These are phyloP conservation scores for Dunaliella primolecta DNA, from an alignment of 139 green algal genomes.

Conservation along the genomic window DNA sequence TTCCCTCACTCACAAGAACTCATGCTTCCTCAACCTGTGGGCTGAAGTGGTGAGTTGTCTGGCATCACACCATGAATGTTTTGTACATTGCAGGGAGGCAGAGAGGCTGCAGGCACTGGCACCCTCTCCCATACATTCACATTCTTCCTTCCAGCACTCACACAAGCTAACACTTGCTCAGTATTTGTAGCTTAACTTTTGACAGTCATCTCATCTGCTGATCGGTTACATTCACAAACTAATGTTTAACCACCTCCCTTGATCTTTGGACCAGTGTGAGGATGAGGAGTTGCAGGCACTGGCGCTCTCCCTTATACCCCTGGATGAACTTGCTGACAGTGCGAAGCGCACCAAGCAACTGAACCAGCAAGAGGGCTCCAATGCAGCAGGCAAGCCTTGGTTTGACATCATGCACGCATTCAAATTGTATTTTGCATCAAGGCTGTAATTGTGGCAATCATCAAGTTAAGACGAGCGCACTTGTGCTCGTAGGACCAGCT, in stretches of 20 bases:
- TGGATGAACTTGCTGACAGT: conserved; percentile 28
- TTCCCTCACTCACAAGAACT: no score
- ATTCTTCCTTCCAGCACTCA: no score
- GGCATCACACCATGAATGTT: no score
- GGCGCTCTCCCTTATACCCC: conserved; percentile 53
- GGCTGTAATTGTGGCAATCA: not conserved
- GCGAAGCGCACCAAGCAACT: conserved; percentile 27
- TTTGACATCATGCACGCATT: not conserved
- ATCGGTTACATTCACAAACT: no score
- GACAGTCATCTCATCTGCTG: no score
- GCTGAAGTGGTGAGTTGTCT: no score
- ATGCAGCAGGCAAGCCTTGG: not conserved
- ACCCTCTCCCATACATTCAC: conserved; percentile 53
- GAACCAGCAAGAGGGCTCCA: conserved; percentile 13
- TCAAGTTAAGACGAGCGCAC: not conserved
- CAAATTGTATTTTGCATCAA: not conserved
- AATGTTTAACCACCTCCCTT: no score
- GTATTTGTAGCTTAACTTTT: no score
- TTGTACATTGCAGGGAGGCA: no score
- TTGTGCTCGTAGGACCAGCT: no score
- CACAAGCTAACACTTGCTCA: no score
- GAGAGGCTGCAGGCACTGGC: conserved; percentile 38
- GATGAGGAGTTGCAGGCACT: conserved; percentile 31
- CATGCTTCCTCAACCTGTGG: no score
- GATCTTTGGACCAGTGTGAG: conserved; percentile 21